Conservation (phyloP, 2,329 filamentous ascomycete genomes). For the Iodosphaeria phyllophila region DNA sequence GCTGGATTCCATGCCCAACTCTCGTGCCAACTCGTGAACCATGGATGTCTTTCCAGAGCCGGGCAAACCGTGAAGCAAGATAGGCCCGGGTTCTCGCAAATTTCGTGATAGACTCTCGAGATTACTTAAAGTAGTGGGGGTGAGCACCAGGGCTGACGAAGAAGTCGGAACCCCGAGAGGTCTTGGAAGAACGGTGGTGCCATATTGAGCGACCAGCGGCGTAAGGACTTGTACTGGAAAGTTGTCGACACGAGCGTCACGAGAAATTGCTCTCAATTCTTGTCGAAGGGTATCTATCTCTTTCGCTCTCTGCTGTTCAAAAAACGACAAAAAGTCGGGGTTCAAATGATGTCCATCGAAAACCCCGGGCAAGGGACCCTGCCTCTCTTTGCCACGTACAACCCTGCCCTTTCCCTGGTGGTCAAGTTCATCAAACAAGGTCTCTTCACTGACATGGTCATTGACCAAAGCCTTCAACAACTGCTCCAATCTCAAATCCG, state of each 20-base stretch:
- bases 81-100: slow-evolving; percentile 48
- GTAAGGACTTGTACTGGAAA: slow-evolving; percentile 29
- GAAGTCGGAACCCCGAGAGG: slow-evolving; percentile 28
- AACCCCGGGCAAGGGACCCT: slow-evolving; percentile 34
- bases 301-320: slow-evolving; percentile 34
- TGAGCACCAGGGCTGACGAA: slow-evolving; percentile 42
- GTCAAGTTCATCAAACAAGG: background rate
- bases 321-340: slow-evolving; percentile 50
- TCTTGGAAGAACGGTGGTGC: slow-evolving; percentile 46
- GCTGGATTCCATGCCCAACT: slow-evolving; percentile 57
- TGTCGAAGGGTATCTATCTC: slow-evolving; percentile 22
- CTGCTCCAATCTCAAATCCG: slow-evolving; percentile 59
- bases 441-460: slow-evolving; percentile 41
- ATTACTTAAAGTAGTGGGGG: slow-evolving; percentile 55
- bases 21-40: slow-evolving; percentile 62
- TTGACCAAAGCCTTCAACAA: slow-evolving; percentile 56
- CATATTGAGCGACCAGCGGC: slow-evolving; percentile 43
- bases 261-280: slow-evolving; percentile 13
- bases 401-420: slow-evolving; percentile 1
- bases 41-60: slow-evolving; percentile 84
- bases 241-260: slow-evolving; percentile 5
- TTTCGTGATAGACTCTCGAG: slow-evolving; percentile 48
- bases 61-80: slow-evolving; percentile 65
- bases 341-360: slow-evolving; percentile 66
- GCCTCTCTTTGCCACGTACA: slow-evolving; percentile 12